A percentile compares a stretch with the other conserved stretches of the same genome.
These are phyloP conservation scores for Penicillium cosmopolitanum DNA, from an alignment of 495 filamentous ascomycete species.

Conservation along the genomic window DNA sequence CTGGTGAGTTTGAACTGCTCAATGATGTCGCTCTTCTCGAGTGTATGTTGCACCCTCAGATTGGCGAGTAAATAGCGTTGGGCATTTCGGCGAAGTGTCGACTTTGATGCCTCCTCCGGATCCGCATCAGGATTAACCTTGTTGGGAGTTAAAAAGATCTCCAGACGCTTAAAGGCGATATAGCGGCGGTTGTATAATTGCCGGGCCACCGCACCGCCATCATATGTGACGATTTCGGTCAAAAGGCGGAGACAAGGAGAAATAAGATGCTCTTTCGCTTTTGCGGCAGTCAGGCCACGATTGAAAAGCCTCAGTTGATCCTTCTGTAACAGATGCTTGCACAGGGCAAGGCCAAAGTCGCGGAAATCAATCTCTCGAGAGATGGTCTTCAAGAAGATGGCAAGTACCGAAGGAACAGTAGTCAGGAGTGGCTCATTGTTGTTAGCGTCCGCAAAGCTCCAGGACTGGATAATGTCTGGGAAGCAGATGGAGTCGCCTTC, in stretches of 20 bases:
- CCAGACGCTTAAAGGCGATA: constrained; percentile 73
- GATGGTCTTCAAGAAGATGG: constrained; percentile 73
- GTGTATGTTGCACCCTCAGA: constrained; percentile 68
- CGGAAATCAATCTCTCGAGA: constrained; percentile 71
- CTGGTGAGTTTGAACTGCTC: constrained; percentile 70
- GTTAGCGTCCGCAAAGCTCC: constrained; percentile 71
- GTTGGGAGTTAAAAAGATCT: constrained; percentile 51
- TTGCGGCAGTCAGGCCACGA: constrained; percentile 70
- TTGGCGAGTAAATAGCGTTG: constrained; percentile 74
- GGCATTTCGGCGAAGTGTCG: constrained; percentile 76
- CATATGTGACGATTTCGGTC: constrained; percentile 75
- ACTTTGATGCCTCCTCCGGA: constrained; percentile 58
- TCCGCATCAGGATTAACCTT: constrained; percentile 53
- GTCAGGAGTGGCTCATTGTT: constrained; percentile 77
- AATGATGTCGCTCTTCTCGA: constrained; percentile 75
- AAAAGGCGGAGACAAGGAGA: constrained; percentile 80
- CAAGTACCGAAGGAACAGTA: constrained; percentile 72
- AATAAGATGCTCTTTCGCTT: constrained; percentile 80
- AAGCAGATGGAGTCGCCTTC: constrained; percentile 64
- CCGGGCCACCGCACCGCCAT: constrained; percentile 76
- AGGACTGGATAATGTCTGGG: constrained; percentile 74
- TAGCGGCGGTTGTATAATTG: constrained; percentile 70
- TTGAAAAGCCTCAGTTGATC: constrained; percentile 73
- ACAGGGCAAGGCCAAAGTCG: constrained; percentile 69
- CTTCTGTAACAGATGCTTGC: constrained; percentile 72